Conservation (phyloP, 768 basidiomycete genomes). For the Trametes villosa region DNA sequence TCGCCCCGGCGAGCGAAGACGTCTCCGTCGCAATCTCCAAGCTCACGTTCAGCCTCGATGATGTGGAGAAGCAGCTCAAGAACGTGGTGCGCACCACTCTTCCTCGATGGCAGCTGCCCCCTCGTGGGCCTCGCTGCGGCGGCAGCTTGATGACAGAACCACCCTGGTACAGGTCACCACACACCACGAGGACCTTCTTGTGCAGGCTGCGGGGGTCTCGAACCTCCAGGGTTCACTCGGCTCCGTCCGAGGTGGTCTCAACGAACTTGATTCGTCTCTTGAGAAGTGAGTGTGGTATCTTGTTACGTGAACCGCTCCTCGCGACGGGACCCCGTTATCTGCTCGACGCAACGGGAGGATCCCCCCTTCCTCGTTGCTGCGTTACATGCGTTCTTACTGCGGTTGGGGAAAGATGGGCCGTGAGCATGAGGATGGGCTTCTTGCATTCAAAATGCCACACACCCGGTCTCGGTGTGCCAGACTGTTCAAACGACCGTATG, state of each 20-base stretch:
- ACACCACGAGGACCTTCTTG: constrained; percentile 82
- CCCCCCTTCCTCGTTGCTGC: neutral
- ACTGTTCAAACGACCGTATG: too few species aligned
- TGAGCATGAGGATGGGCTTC: too few species aligned
- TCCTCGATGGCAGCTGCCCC: neutral
- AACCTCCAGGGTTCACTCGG: constrained; percentile 72
- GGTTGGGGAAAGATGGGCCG: too few species aligned
- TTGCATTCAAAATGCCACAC: too few species aligned
- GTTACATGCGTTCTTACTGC: too few species aligned
- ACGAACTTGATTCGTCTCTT: constrained; percentile 74
- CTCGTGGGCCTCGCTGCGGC: neutral
- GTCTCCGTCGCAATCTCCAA: constrained; percentile 89
- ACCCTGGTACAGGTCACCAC: constrained; percentile 61
- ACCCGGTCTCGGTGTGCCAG: too few species aligned
- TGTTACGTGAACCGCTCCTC: neutral
- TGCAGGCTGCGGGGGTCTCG: constrained; percentile 77
- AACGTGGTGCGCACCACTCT: constrained; percentile 58
- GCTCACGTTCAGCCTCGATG: constrained; percentile 86
- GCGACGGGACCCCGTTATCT: neutral
- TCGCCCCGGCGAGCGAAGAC: constrained; percentile 78
- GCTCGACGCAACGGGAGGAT: neutral
- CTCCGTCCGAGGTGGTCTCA: constrained; percentile 68
- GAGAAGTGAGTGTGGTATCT: constrained; percentile 60
- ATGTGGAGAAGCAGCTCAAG: constrained; percentile 90
- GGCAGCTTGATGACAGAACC: neutral